phyloP scores from a whole-genome alignment of 225 moss, liverwort and hornwort genomes.

The Polytrichum formosum region DNA sequence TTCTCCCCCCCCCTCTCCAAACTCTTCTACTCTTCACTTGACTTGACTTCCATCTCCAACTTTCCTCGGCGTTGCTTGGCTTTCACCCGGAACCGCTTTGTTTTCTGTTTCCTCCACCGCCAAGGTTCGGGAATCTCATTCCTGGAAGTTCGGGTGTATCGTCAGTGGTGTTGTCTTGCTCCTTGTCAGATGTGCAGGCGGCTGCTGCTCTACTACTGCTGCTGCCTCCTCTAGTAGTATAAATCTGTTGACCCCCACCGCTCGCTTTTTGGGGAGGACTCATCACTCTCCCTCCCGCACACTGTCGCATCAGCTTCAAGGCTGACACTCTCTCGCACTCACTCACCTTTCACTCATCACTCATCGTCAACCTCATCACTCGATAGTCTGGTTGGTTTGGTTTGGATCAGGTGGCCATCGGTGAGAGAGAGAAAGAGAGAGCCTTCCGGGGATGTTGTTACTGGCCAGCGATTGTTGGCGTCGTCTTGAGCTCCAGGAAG shows the following conservation, averaged over 20 bases:
- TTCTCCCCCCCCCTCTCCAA: too few species aligned
- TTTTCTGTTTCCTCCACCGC: constrained; percentile 2
- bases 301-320: neutral
- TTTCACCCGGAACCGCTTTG: too few species aligned
- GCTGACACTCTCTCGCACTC: neutral
- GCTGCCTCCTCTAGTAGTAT: neutral
- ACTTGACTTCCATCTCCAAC: too few species aligned
- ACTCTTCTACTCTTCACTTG: too few species aligned
- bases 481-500: neutral
- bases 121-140: constrained; percentile 5
- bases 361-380: neutral
- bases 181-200: neutral
- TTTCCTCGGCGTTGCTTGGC: too few species aligned
- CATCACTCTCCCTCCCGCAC: neutral
- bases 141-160: constrained; percentile 7
- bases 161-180: constrained; percentile 3
- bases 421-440: neutral
- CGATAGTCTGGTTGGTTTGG: neutral
- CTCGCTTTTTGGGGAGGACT: neutral
- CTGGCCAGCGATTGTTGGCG: neutral
- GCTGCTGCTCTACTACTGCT: neutral
- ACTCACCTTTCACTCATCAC: neutral
- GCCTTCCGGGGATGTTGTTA: neutral
- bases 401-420: neutral
- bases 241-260: neutral